These are phyloP conservation scores for Xylaria hypoxylon DNA, from an alignment of 2,329 filamentous ascomycete species.

Conservation along the genomic window DNA sequence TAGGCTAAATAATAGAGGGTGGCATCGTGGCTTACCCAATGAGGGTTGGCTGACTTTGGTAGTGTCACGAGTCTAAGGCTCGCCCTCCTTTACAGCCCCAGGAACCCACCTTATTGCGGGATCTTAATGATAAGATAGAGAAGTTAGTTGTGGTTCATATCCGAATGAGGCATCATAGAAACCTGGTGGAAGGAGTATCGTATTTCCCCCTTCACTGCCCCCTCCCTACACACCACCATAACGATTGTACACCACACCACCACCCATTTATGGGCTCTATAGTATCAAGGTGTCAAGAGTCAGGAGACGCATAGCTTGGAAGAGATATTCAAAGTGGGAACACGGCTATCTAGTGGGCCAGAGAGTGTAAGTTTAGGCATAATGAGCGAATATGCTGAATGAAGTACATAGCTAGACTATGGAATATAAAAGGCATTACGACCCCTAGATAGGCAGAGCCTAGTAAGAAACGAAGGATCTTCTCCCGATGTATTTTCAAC, in stretches of 20 bases:
- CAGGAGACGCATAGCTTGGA: slow-evolving; percentile 49
- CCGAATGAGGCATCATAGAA: slow-evolving; percentile 43
- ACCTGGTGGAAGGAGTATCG: slow-evolving; percentile 37
- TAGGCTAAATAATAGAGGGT: slow-evolving; percentile 40
- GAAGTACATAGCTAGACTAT: slow-evolving; percentile 17
- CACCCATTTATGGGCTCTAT: slow-evolving; percentile 39
- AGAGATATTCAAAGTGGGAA: slow-evolving; percentile 34
- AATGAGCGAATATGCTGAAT: slow-evolving; percentile 12
- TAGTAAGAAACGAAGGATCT: slow-evolving; percentile 39
- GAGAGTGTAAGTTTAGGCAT: slow-evolving; percentile 40
- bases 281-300: slow-evolving; percentile 45
- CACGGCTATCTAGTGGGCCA: slow-evolving; percentile 40
- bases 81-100: slow-evolving; percentile 47
- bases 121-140: slow-evolving; percentile 48
- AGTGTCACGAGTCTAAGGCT: slow-evolving; percentile 51
- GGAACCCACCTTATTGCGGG: slow-evolving; percentile 44
- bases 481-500: slow-evolving; percentile 21
- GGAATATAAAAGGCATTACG: slow-evolving; percentile 34
- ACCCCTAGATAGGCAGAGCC: slow-evolving; percentile 20
- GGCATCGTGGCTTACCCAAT: slow-evolving; percentile 51
- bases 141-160: slow-evolving; percentile 41
- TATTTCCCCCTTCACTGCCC: slow-evolving; percentile 39
- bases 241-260: slow-evolving; percentile 46
- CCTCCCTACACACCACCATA: slow-evolving; percentile 44
- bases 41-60: slow-evolving; percentile 51